Evolutionary conservation across 306 rosid genomes (phyloP).

Genomic region (Castanea mollissima): DNA sequence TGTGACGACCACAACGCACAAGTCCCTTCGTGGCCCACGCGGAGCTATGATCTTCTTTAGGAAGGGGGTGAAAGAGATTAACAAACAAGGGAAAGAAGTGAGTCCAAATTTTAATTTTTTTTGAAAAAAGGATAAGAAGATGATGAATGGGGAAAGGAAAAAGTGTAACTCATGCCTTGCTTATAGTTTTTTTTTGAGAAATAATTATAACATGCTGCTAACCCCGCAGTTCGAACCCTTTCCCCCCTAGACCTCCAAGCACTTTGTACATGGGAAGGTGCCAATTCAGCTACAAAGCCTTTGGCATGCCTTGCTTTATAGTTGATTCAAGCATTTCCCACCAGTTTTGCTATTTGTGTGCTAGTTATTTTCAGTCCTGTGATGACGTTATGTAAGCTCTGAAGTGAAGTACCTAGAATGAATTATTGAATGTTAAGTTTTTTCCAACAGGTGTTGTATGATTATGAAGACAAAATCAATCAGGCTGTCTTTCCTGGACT

Average conservation of each 20-base stretch:
- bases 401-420: slow-evolving; percentile 17
- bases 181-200: not conserved
- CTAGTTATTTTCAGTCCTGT: slow-evolving; percentile 5
- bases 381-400: slow-evolving; percentile 19
- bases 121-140: not conserved
- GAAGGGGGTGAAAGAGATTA: slow-evolving; percentile 82
- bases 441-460: slow-evolving; percentile 60
- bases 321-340: not conserved
- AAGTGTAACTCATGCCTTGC: not conserved
- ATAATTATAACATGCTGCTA: too few species aligned
- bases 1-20: slow-evolving; percentile 92
- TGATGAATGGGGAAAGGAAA: not conserved
- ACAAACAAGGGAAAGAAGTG: slow-evolving; percentile 94
- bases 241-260: too few species aligned
- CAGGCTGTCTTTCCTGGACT: slow-evolving; percentile 97
- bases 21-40: slow-evolving; percentile 97
- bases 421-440: slow-evolving; percentile 19
- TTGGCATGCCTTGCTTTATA: not conserved
- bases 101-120: slow-evolving; percentile 32
- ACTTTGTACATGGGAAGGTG: too few species aligned
- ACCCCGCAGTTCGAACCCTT: too few species aligned
- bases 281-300: too few species aligned
- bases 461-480: slow-evolving; percentile 79
- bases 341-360: not conserved
- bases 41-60: slow-evolving; percentile 96